Conservation (phyloP, 495 filamentous ascomycete genomes). For the Staphylotrichum longicolle region DNA sequence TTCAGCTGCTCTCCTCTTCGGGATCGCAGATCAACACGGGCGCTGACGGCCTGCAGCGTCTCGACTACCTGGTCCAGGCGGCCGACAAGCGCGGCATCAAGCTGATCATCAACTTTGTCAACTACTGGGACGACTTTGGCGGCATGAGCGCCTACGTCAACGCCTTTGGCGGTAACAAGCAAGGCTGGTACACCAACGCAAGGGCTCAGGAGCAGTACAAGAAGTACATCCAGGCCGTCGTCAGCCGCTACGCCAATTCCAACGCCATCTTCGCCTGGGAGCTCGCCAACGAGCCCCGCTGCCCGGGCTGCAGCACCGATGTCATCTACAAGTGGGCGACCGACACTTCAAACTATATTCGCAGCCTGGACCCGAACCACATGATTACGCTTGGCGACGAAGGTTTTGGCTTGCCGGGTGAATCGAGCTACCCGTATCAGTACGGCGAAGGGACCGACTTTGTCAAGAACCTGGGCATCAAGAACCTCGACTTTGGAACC, state of each 20-base stretch:
- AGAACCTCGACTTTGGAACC: conserved; percentile 60
- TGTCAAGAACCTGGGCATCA: conserved; percentile 49
- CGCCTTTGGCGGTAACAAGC: conserved; percentile 57
- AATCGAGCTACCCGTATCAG: conserved; percentile 55
- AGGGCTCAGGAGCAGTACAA: conserved; percentile 59
- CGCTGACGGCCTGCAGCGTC: conserved; percentile 60
- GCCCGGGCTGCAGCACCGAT: conserved; percentile 56
- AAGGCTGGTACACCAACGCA: conserved; percentile 56
- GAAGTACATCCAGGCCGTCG: conserved; percentile 60
- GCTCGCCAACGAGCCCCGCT: conserved; percentile 68
- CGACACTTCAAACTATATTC: conserved; percentile 61
- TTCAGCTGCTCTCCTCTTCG: conserved; percentile 54
- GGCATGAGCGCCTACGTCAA: conserved; percentile 63
- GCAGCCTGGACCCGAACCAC: conserved; percentile 60
- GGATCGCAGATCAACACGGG: conserved; percentile 65
- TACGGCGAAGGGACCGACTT: conserved; percentile 59
- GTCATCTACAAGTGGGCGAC: conserved; percentile 62
- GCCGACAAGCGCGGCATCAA: conserved; percentile 56
- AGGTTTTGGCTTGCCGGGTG: conserved; percentile 44
- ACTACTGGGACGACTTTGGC: conserved; percentile 62
- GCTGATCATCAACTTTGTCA: conserved; percentile 58
- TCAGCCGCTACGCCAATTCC: conserved; percentile 57
- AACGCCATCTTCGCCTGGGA: conserved; percentile 69
- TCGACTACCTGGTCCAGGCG: conserved; percentile 55
- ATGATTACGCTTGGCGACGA: conserved; percentile 70